Evolutionary conservation across 148 eudicot species (phyloP).

Genomic region (Euryodendron excelsum): DNA sequence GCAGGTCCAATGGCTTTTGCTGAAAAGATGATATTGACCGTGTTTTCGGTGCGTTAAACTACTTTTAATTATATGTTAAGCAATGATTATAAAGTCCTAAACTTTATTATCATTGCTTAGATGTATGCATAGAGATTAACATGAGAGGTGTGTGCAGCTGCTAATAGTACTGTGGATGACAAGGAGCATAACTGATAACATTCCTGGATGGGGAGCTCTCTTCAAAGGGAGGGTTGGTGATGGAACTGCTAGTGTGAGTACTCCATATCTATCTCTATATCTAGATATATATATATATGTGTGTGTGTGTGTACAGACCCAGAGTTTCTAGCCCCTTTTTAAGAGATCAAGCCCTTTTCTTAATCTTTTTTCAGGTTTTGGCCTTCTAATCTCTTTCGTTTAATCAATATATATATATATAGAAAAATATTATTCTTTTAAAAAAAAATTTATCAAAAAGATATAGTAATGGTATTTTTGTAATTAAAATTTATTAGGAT

Average conservation of each 20-base stretch:
- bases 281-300: too few relatives aligned
- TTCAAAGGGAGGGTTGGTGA: constrained; percentile 82
- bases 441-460: too few relatives aligned
- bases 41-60: constrained; percentile 57
- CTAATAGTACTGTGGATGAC: constrained; percentile 89
- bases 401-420: too few relatives aligned
- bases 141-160: constrained; percentile 30
- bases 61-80: not conserved
- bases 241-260: constrained; percentile 86
- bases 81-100: not conserved
- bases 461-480: too few relatives aligned
- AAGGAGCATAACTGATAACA: constrained; percentile 78
- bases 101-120: too few relatives aligned
- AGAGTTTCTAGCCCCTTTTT: too few relatives aligned
- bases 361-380: too few relatives aligned
- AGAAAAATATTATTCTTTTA: too few relatives aligned
- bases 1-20: constrained; percentile 91
- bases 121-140: not conserved
- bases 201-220: constrained; percentile 89
- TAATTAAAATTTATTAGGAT: too few relatives aligned
- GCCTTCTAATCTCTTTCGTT: too few relatives aligned
- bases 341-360: too few relatives aligned
- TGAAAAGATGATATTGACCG: constrained; percentile 65
- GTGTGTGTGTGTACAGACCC: too few relatives aligned
- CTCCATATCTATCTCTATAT: not conserved